These are phyloP conservation scores for Brettanomyces sp. DNA, from an alignment of 805 yeast species.

Conservation along the genomic window DNA sequence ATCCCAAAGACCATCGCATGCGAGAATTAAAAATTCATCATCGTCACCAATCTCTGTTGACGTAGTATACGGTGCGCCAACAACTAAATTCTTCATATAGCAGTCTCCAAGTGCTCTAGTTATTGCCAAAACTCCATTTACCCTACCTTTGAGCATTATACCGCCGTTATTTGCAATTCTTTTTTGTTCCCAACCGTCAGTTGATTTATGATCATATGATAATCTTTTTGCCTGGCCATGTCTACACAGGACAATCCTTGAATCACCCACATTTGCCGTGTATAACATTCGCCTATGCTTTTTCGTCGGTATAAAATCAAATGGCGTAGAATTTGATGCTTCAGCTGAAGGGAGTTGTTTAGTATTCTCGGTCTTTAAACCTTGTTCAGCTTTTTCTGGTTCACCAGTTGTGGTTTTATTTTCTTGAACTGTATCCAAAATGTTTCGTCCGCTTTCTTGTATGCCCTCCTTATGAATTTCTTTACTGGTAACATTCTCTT, in stretches of 20 bases:
- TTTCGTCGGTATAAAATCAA: slow-evolving; percentile 38
- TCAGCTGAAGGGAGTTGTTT: not conserved
- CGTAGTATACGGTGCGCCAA: slow-evolving; percentile 89
- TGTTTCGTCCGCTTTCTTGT: not conserved
- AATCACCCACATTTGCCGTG: slow-evolving; percentile 94
- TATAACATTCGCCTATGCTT: slow-evolving; percentile 67
- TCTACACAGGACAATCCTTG: slow-evolving; percentile 72
- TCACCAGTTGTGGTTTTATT: not conserved
- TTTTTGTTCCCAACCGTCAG: slow-evolving; percentile 66
- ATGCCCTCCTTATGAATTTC: not conserved
- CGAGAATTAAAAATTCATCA: slow-evolving; percentile 78
- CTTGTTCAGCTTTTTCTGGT: not conserved
- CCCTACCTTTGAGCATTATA: slow-evolving; percentile 78
- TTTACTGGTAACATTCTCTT: not conserved
- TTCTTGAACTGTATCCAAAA: not conserved
- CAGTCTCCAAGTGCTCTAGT: slow-evolving; percentile 89
- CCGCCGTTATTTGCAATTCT: slow-evolving; percentile 80
- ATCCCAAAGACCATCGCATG: slow-evolving; percentile 98
- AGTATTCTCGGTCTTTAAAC: not conserved
- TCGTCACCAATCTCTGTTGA: slow-evolving; percentile 58
- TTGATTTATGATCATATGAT: slow-evolving; percentile 90
- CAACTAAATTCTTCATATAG: slow-evolving; percentile 82
- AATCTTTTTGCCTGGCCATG: slow-evolving; percentile 67
- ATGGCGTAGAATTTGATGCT: slow-evolving; percentile 18
- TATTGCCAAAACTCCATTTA: slow-evolving; percentile 92